Evolutionary conservation across 1,284 basidiomycete species (phyloP).

Genomic region (Wallemia hederae): DNA sequence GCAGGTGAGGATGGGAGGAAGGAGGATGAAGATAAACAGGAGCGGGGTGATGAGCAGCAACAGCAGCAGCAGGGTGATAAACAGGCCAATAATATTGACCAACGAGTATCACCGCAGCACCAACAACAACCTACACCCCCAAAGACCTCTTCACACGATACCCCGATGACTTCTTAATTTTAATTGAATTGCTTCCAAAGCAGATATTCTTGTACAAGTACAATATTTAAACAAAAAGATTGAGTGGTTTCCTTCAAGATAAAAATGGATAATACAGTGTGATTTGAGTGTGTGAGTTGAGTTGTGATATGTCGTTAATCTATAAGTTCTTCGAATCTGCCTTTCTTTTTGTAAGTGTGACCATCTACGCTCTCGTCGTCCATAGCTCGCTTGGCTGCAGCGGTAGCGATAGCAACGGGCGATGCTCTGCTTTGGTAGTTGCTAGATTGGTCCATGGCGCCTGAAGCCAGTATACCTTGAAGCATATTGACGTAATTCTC

Average conservation of each 20-base stretch:
- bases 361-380: not conserved
- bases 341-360: not conserved
- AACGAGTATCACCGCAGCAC: too few relatives aligned
- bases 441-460: not conserved
- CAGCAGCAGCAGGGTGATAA: too few relatives aligned
- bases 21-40: too few relatives aligned
- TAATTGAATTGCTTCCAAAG: not conserved
- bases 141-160: not conserved
- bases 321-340: not conserved
- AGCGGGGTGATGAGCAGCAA: too few relatives aligned
- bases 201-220: not conserved
- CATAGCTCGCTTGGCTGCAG: not conserved
- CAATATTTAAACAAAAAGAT: not conserved
- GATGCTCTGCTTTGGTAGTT: not conserved
- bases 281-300: not conserved
- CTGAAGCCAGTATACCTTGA: slow-evolving; percentile 13
- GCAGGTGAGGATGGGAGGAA: not conserved
- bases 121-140: not conserved
- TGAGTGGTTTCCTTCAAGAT: not conserved
- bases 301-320: not conserved
- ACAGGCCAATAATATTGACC: too few relatives aligned
- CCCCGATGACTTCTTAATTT: not conserved
- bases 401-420: not conserved
- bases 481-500: slow-evolving; percentile 41
- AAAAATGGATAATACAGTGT: too few relatives aligned